phyloP scores from a whole-genome alignment of 2,329 filamentous ascomycete genomes.

The Alternaria arborescens region DNA sequence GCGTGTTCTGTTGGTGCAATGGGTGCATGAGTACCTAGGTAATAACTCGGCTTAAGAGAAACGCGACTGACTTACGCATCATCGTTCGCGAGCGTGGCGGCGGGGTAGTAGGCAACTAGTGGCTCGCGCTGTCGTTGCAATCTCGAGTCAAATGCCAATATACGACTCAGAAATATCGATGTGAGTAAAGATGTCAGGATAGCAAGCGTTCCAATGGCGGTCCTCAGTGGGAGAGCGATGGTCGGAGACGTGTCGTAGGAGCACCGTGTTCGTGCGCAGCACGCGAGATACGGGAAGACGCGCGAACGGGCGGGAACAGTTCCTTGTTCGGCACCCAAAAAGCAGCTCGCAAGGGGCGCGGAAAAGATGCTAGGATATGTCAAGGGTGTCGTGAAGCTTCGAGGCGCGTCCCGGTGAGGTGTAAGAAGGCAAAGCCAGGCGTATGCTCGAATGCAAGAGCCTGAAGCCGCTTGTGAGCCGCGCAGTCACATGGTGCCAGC shows the following conservation, averaged over 20 bases:
- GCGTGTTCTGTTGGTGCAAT: slow-evolving; percentile 30
- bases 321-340: slow-evolving; percentile 1
- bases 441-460: slow-evolving; percentile 15
- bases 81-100: slow-evolving; percentile 23
- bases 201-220: slow-evolving; percentile 8
- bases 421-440: slow-evolving; percentile 17
- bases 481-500: slow-evolving; percentile 30
- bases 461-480: slow-evolving; percentile 26
- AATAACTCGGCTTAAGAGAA: slow-evolving; percentile 17
- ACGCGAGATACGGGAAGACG: slow-evolving; percentile 21
- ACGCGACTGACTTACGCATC: slow-evolving; percentile 32
- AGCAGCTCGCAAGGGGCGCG: slow-evolving; percentile 14
- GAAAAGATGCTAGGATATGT: slow-evolving; percentile 12
- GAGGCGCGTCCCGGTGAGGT: slow-evolving; percentile 30
- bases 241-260: slow-evolving; percentile 20
- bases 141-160: slow-evolving; percentile 4
- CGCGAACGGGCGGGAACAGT: slow-evolving; percentile 29
- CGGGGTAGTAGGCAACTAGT: slow-evolving; percentile 26
- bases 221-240: slow-evolving; percentile 6
- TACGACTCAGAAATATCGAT: not conserved
- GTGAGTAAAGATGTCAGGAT: not conserved
- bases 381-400: slow-evolving; percentile 12
- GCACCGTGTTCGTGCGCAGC: slow-evolving; percentile 17
- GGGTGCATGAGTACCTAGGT: slow-evolving; percentile 28
- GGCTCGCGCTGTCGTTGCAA: slow-evolving; percentile 11